These are phyloP conservation scores for Nepenthes gracilis DNA, from an alignment of 148 eudicot species.

Conservation along the genomic window DNA sequence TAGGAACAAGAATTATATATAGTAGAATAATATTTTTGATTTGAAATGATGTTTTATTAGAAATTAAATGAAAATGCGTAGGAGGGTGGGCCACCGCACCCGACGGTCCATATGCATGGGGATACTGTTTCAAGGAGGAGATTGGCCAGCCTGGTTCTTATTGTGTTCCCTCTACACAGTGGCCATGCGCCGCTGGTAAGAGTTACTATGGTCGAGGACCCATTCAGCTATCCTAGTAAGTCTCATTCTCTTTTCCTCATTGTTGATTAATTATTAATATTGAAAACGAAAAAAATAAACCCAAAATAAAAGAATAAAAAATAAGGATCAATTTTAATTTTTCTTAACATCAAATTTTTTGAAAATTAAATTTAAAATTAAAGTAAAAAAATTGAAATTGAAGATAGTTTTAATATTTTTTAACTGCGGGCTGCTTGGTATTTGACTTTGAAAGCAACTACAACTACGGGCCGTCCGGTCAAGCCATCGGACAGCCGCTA, in stretches of 20 bases:
- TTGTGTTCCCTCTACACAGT: slow-evolving; percentile 13
- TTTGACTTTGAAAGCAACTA: slow-evolving; percentile 19
- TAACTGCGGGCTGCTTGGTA: neutral
- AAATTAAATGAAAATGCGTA: neutral
- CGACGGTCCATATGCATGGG: slow-evolving; percentile 36
- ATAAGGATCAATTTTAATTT: neutral
- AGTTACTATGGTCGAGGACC: slow-evolving; percentile 38
- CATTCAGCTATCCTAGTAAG: slow-evolving; percentile 33
- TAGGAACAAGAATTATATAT: no score
- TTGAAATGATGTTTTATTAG: no score
- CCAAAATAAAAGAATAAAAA: neutral
- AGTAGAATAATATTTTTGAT: no score
- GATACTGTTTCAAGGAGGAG: slow-evolving; percentile 24
- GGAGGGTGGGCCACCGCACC: slow-evolving; percentile 36
- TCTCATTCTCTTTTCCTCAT: neutral
- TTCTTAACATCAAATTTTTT: no score
- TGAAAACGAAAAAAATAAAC: neutral
- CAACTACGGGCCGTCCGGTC: slow-evolving; percentile 14
- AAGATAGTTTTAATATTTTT: neutral
- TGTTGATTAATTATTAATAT: neutral
- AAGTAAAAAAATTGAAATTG: neutral
- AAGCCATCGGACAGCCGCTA: slow-evolving; percentile 1
- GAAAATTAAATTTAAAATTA: no score
- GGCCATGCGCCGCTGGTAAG: slow-evolving; percentile 33
- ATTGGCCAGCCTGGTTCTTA: slow-evolving; percentile 5